Evolutionary conservation across 805 yeast genomes (phyloP).

Genomic region (Diddensiella caesifluorescens): DNA sequence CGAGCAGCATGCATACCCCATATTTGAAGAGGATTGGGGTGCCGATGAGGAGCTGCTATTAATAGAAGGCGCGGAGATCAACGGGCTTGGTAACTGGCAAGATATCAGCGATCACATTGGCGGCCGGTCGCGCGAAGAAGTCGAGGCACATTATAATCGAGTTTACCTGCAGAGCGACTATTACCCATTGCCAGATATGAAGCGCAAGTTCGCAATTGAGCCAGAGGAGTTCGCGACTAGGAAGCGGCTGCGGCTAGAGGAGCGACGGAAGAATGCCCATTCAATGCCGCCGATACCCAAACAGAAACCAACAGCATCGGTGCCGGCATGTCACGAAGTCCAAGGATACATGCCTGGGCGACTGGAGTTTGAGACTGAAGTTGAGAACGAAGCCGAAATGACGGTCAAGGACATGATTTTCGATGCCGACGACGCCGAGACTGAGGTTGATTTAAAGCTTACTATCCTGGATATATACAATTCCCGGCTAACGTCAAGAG

Average conservation of each 20-base stretch:
- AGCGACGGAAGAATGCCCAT: constrained; percentile 55
- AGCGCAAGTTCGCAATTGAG: constrained; percentile 57
- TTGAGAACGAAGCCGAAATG: constrained; percentile 93
- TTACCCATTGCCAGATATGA: constrained; percentile 88
- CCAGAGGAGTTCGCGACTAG: constrained; percentile 64
- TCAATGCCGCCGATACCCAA: constrained; percentile 78
- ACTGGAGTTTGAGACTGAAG: constrained; percentile 91
- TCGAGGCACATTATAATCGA: constrained; percentile 70
- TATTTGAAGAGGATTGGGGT: constrained; percentile 89
- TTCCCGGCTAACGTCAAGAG: constrained; percentile 81
- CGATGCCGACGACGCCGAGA: constrained; percentile 84
- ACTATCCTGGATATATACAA: constrained; percentile 85
- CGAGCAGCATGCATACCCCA: constrained; percentile 93
- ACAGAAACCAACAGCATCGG: constrained; percentile 83
- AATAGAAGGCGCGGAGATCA: constrained; percentile 85
- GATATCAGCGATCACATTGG: constrained; percentile 97
- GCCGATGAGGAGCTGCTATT: constrained; percentile 93
- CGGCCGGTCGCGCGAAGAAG: constrained; percentile 86
- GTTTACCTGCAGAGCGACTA: constrained; percentile 62
- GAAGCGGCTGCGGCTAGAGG: constrained; percentile 68
- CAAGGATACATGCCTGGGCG: constrained; percentile 99
- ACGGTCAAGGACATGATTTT: constrained; percentile 93
- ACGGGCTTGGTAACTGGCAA: constrained; percentile 96
- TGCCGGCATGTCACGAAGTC: constrained; percentile 92
- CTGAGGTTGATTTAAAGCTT: constrained; percentile 85